Evolutionary conservation across 495 filamentous ascomycete species (phyloP), one percentile per base, ranked within the genome.

Genomic region (Penicillium chermesinum): DNA sequence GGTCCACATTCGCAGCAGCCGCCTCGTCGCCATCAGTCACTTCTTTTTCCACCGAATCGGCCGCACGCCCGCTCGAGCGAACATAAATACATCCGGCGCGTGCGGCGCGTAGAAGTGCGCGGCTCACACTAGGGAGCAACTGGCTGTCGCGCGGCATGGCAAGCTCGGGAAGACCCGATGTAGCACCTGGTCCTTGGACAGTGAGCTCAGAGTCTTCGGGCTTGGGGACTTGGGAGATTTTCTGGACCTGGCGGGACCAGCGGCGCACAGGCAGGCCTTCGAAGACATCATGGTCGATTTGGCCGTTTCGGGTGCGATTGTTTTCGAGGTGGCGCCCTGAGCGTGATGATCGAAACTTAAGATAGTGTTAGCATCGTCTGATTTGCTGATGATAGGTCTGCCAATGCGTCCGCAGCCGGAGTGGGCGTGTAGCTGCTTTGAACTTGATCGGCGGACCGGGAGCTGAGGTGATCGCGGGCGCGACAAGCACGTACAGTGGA

Each of bases 211-310:
- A 67, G 1, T 65, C 73, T 15, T 83, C 81, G 19, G 75, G 63
- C 16, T 80, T 80, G 0, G 76, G 72, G 0, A 81, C 79, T 38
- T 87, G 82, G 42, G 81, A 86, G 53, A 94, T 67, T 30, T 74
- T 86, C 21, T 91, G 80, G 66, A 68, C 72, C 58, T 84, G 79
- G 45, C 81, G 80, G 48, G 85, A 80, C 89, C 91, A 98, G 75
- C 94, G 88, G 48, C 91, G 86, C 39, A 98, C 83, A 15, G 93
- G 93, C 5, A 98, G 75, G 37, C 93, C 90, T 67, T 97, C 91
- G 52, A 95, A 93, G 56, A 96, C 83, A 73, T 98, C 94, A 63
- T 96, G 89, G 57, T 97, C 93, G 37, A 86, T 80, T 61, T 86
- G 84, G 44, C 87, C 83, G 38, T 84, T 85, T 58, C 87, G 79